phyloP scores from a whole-genome alignment of 768 basidiomycete genomes.

The Russula griseocarnosa region DNA sequence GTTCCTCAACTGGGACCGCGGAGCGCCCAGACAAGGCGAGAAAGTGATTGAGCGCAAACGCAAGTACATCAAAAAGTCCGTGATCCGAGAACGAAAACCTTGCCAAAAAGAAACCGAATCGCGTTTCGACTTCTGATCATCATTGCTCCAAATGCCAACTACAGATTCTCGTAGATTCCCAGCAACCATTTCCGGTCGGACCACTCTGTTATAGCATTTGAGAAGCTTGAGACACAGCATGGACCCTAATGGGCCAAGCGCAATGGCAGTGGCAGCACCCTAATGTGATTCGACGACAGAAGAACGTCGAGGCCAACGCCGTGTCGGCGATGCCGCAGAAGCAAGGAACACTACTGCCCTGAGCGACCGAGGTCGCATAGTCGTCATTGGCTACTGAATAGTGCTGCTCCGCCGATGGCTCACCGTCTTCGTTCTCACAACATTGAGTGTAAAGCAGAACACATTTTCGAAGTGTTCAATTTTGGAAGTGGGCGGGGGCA shows the following conservation, averaged over 20 bases:
- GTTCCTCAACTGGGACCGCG: slow-evolving; percentile 6
- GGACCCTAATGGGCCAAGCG: neutral
- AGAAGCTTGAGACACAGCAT: neutral
- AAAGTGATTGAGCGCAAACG: neutral
- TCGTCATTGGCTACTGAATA: neutral
- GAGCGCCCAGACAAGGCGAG: slow-evolving; percentile 6
- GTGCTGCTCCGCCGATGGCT: neutral
- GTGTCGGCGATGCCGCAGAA: neutral
- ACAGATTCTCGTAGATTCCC: neutral
- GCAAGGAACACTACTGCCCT: neutral
- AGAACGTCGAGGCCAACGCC: neutral
- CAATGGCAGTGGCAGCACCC: neutral
- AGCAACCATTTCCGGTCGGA: neutral
- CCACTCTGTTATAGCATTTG: neutral
- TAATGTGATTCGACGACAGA: neutral
- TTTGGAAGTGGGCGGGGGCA: neutral
- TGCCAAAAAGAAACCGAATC: neutral
- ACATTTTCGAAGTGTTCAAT: no score
- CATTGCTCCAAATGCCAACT: neutral
- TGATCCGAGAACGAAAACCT: neutral
- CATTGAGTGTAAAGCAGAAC: neutral
- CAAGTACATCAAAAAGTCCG: neutral
- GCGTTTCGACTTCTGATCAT: slow-evolving; percentile 3
- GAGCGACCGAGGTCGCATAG: neutral
- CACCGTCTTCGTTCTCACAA: neutral